A percentile compares a stretch with the other conserved stretches of the same genome.
Evolutionary conservation across 139 green algal species (phyloP).

Genomic region (Tetradesmus lagerheimii): DNA sequence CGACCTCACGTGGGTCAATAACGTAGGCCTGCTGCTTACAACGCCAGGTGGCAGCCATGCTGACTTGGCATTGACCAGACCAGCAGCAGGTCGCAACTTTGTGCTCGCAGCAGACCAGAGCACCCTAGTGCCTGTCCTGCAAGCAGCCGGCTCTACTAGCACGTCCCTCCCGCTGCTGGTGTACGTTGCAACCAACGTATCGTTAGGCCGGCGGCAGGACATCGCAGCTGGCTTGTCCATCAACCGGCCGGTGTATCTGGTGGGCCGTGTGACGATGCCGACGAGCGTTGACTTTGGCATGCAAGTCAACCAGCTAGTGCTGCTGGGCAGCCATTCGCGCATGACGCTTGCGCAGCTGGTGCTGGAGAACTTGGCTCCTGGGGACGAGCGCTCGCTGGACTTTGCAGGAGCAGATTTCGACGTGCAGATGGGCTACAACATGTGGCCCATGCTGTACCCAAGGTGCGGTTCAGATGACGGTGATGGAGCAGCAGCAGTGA

Average conservation of each 20-base stretch:
- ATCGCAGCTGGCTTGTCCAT: background rate
- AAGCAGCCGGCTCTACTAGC: background rate
- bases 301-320: constrained; percentile 25
- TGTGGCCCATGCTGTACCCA: constrained; percentile 25
- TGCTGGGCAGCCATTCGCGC: background rate
- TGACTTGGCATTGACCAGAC: background rate
- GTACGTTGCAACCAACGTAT: constrained; percentile 19
- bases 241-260: constrained; percentile 30
- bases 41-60: background rate
- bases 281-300: constrained; percentile 43
- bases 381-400: background rate
- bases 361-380: constrained; percentile 36
- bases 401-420: background rate
- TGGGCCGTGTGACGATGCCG: background rate
- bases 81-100: constrained; percentile 14
- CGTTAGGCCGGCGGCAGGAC: background rate
- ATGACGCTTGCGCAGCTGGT: constrained; percentile 27
- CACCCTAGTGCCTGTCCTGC: constrained; percentile 15
- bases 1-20: background rate
- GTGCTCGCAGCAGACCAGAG: constrained; percentile 15
- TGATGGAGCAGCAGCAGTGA: background rate
- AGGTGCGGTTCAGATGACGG: background rate
- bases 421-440: constrained; percentile 12
- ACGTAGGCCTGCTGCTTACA: constrained; percentile 7
- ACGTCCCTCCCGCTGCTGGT: constrained; percentile 18